These are phyloP conservation scores for Coemansia sp. DNA, from an alignment of 192 early-diverging fungal genomes.

Conservation along the genomic window DNA sequence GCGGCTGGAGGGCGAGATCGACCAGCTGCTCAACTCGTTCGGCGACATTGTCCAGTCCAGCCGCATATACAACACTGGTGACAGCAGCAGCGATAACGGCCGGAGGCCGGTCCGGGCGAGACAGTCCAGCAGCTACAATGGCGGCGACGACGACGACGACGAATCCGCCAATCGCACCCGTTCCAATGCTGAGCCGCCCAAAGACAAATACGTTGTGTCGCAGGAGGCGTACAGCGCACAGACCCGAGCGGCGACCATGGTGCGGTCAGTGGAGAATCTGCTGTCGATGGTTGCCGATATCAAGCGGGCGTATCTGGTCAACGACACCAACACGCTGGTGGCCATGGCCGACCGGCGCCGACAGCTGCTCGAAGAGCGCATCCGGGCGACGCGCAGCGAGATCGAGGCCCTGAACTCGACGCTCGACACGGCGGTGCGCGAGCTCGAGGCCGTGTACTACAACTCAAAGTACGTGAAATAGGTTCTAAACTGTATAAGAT, in stretches of 20 bases:
- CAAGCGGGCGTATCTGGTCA: conserved; percentile 43
- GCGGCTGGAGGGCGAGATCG: conserved; percentile 39
- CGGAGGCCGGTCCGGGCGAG: not conserved
- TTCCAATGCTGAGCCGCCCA: conserved; percentile 19
- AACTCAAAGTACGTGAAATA: conserved; percentile 38
- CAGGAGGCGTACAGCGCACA: conserved; percentile 49
- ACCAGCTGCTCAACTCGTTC: conserved; percentile 47
- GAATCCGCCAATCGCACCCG: not conserved
- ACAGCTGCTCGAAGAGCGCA: conserved; percentile 20
- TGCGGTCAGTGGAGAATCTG: conserved; percentile 46
- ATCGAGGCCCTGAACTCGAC: conserved; percentile 34
- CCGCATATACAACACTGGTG: conserved; percentile 22
- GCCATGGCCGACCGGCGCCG: conserved; percentile 38
- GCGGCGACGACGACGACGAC: conserved; percentile 2
- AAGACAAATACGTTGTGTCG: conserved; percentile 46
- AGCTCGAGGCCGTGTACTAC: conserved; percentile 45
- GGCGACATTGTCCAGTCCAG: conserved; percentile 48
- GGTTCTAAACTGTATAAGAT: not conserved
- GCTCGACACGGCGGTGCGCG: conserved; percentile 39
- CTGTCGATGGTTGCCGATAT: conserved; percentile 46
- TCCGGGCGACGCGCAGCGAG: conserved; percentile 10
- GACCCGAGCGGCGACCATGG: conserved; percentile 47
- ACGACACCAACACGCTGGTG: conserved; percentile 32
- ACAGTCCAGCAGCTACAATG: not conserved
- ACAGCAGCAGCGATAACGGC: conserved; percentile 11